Evolutionary conservation across 345 rosid species (phyloP).

Genomic region (Populus tremula): DNA sequence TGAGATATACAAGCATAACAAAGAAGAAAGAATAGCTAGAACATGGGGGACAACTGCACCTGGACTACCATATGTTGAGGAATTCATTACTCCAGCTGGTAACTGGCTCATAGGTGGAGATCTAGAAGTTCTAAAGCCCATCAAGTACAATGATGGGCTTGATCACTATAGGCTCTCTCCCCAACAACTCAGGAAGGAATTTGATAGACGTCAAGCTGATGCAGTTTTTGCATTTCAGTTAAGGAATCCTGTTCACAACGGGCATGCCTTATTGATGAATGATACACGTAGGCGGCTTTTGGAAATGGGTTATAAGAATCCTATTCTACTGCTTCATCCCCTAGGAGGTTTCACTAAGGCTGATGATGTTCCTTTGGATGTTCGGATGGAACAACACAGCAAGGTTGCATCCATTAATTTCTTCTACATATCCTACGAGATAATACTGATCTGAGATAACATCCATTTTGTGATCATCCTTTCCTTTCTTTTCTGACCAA

Average conservation of each 20-base stretch:
- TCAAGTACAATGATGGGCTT: constrained; percentile 90
- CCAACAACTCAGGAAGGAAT: constrained; percentile 71
- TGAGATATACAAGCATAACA: constrained; percentile 86
- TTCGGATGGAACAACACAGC: constrained; percentile 92
- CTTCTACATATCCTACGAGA: not conserved
- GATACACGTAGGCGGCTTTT: constrained; percentile 76
- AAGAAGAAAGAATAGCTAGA: constrained; percentile 88
- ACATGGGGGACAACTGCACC: constrained; percentile 95
- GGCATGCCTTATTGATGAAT: constrained; percentile 90
- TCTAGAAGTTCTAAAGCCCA: constrained; percentile 68
- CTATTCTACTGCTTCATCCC: constrained; percentile 88
- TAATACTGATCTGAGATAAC: not conserved
- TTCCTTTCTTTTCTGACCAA: not conserved
- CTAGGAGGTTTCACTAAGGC: constrained; percentile 93
- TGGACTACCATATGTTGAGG: constrained; percentile 90
- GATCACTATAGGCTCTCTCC: constrained; percentile 94
- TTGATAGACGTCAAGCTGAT: constrained; percentile 81
- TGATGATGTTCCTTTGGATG: constrained; percentile 93
- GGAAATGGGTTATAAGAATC: constrained; percentile 90
- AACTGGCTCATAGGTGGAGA: constrained; percentile 97
- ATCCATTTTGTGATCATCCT: not conserved
- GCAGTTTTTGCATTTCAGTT: constrained; percentile 96
- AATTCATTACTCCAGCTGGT: constrained; percentile 65
- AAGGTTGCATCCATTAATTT: constrained; percentile 46
- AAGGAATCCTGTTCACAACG: constrained; percentile 95